Evolutionary conservation across 164 flowering plant species (phyloP).

Genomic region (Nymphaea thermarum): DNA sequence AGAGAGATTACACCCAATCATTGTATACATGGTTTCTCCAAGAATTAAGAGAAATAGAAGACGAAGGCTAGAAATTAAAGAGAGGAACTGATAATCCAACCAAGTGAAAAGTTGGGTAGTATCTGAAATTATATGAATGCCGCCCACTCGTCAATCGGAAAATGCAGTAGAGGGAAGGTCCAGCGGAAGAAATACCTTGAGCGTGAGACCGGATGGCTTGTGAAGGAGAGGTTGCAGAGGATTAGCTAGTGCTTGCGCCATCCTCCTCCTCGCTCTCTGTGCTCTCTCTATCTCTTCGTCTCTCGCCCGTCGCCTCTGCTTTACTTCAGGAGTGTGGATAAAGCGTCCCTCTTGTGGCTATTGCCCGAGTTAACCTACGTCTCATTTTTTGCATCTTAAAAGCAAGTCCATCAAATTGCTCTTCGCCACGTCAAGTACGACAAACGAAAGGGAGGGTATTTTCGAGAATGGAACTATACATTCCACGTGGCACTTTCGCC

Average conservation of each 20-base stretch:
- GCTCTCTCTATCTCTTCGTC: background rate
- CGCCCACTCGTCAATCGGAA: too few relatives aligned
- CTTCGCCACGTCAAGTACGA: too few relatives aligned
- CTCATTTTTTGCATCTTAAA: too few relatives aligned
- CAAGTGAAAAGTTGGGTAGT: background rate
- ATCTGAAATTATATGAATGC: too few relatives aligned
- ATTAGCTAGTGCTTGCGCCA: background rate
- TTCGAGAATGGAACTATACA: too few relatives aligned
- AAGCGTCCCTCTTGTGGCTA: background rate
- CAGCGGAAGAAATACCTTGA: background rate
- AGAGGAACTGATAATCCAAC: background rate
- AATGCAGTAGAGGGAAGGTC: background rate
- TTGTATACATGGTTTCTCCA: too few relatives aligned
- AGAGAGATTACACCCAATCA: too few relatives aligned
- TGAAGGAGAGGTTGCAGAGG: conserved; percentile 2
- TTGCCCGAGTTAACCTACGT: too few relatives aligned
- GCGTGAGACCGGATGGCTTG: background rate
- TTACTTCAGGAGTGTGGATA: background rate
- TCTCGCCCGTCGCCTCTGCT: background rate
- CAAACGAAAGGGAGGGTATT: too few relatives aligned
- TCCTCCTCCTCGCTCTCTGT: background rate
- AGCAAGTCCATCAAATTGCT: too few relatives aligned
- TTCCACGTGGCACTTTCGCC: too few relatives aligned
- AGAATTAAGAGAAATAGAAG: too few relatives aligned
- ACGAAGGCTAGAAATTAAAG: background rate